Conservation (phyloP, 2,329 filamentous ascomycete species). For the Fusarium papillatum region DNA sequence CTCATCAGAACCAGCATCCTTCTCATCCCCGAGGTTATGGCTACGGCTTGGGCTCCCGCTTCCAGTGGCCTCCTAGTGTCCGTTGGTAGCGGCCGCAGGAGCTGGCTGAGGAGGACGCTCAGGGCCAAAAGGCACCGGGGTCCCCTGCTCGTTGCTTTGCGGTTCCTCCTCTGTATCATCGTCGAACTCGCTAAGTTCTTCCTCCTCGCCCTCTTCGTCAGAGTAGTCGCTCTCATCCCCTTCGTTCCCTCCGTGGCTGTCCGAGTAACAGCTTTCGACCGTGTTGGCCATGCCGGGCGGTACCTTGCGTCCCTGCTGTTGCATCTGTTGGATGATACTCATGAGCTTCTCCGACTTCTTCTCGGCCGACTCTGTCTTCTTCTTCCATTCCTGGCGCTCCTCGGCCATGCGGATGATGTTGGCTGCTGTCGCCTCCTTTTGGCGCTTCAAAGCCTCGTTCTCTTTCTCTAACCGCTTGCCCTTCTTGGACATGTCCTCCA, state of each 20-base stretch:
- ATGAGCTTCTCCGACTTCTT: slow-evolving; percentile 94
- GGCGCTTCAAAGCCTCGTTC: slow-evolving; percentile 90
- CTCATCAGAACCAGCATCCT: not conserved
- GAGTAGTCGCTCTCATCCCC: slow-evolving; percentile 75
- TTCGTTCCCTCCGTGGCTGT: slow-evolving; percentile 61
- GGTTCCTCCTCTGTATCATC: slow-evolving; percentile 69
- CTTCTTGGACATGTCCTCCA: slow-evolving; percentile 99
- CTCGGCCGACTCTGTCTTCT: slow-evolving; percentile 65
- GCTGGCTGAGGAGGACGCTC: slow-evolving; percentile 60
- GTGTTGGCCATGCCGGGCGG: slow-evolving; percentile 73
- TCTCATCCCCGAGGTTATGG: slow-evolving; percentile 5
- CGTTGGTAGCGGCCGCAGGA: slow-evolving; percentile 56
- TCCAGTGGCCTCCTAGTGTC: slow-evolving; percentile 54
- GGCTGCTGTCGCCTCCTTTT: slow-evolving; percentile 92
- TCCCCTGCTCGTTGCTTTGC: slow-evolving; percentile 50
- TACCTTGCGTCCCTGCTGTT: slow-evolving; percentile 88
- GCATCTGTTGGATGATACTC: slow-evolving; percentile 96
- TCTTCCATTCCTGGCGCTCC: slow-evolving; percentile 87
- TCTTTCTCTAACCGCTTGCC: slow-evolving; percentile 97
- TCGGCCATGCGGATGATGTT: slow-evolving; percentile 99
- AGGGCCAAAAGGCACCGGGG: slow-evolving; percentile 60
- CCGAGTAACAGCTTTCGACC: slow-evolving; percentile 71
- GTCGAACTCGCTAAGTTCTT: slow-evolving; percentile 75
- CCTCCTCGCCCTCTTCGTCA: slow-evolving; percentile 73
- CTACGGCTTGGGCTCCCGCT: slow-evolving; percentile 27